Evolutionary conservation across 2,329 filamentous ascomycete species (phyloP).

Genomic region (Chrysoporthe cubensis): DNA sequence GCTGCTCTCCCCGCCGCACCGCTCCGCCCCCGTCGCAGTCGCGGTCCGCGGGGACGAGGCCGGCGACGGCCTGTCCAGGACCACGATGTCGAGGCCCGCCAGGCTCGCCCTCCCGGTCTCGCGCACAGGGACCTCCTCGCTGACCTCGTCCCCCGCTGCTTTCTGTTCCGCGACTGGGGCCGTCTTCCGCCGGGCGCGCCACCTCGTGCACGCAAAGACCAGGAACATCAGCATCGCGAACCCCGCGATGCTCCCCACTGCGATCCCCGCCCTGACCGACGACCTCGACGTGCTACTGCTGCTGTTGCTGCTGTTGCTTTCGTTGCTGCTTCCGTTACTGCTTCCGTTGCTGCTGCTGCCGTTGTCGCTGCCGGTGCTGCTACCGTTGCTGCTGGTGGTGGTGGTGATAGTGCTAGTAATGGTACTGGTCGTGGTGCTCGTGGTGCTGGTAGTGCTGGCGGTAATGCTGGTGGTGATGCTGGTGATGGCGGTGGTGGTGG

Average conservation of each 20-base stretch:
- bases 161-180: neutral
- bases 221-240: conserved; percentile 9
- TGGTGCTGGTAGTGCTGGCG: no score
- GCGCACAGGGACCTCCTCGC: neutral
- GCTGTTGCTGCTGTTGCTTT: neutral
- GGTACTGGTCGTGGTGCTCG: no score
- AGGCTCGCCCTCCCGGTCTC: neutral
- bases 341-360: neutral
- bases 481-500: no score
- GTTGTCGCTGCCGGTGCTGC: neutral
- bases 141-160: neutral
- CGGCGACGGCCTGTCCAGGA: conserved; percentile 12
- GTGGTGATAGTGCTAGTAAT: no score
- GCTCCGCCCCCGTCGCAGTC: conserved; percentile 21
- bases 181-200: neutral
- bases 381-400: no score
- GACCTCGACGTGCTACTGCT: neutral
- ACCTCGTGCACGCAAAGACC: conserved; percentile 6
- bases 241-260: conserved; percentile 17
- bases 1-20: neutral
- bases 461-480: no score
- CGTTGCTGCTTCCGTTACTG: neutral
- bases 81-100: conserved; percentile 10
- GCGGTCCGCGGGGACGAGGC: neutral
- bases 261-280: conserved; percentile 13